Evolutionary conservation across 768 basidiomycete species (phyloP), one percentile per base, ranked within the genome.

Genomic region (Kwoniella mangroviensis): DNA sequence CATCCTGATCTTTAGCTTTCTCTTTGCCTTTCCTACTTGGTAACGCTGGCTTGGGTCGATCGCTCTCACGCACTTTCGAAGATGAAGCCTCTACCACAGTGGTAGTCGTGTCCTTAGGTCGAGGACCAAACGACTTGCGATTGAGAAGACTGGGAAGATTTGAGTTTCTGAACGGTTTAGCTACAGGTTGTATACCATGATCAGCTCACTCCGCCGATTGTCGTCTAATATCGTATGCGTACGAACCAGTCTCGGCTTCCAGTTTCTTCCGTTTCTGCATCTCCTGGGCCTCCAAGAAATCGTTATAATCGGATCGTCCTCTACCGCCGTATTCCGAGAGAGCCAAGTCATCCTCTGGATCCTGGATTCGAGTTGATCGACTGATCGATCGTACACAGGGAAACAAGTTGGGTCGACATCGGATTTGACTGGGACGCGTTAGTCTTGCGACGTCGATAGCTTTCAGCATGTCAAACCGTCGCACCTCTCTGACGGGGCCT

Each of bases 391-490:
- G 64, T 28, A 12, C 42, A 9, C n/a, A 40, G 43, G 55, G 22
- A 17, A 51, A 34, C 40, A 72, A 41, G 24, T 61, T 43, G 12
- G 74, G 72, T 56, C 74, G 69, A 56, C 74, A 68, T 65, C 69
- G 65, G 9, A 76, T 70, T 13, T 72, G 66, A 42, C 52, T 53
- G 22, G 75, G 75, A 24, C 75, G 72, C 26, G 75, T 76, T 19
- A 76, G 59, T 17, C 75, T 22, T 6, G 67, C 60, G 15, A 75
- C 71, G 24, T 75, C 74, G 28, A 68, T 15, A 15, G 57, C 58
- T 58, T 43, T 65, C 28, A 56, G 40, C 69, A 70, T 70, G 13
- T 19, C 63, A 49, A 9, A 49, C 34, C 34, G 34, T 34, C 34
- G 9, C 34, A 49, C 45, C 45, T 49, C 45, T 49, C 19, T 7